These are phyloP conservation scores for Emmonsia crescens DNA, from an alignment of 2,329 filamentous ascomycete genomes.

Conservation along the genomic window DNA sequence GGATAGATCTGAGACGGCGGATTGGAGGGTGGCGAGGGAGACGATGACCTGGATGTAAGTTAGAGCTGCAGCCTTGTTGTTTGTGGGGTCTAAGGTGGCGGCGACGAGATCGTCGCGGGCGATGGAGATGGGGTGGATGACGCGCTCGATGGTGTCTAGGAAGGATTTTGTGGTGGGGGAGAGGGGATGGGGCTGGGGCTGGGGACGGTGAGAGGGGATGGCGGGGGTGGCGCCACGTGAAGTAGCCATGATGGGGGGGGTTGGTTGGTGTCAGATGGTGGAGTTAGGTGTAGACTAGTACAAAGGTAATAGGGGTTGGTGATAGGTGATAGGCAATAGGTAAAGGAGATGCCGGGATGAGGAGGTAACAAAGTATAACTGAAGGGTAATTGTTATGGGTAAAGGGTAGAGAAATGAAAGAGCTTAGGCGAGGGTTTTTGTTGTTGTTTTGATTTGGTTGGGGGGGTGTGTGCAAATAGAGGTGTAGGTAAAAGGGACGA, in stretches of 20 bases:
- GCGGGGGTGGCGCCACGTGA: neutral
- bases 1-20: slow-evolving; percentile 67
- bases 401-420: too few relatives aligned
- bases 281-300: neutral
- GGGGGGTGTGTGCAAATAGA: too few relatives aligned
- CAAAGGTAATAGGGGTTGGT: neutral
- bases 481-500: too few relatives aligned
- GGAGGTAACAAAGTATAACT: too few relatives aligned
- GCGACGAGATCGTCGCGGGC: neutral
- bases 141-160: neutral
- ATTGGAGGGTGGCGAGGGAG: slow-evolving; percentile 67
- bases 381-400: too few relatives aligned
- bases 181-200: neutral
- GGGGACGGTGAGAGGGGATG: neutral
- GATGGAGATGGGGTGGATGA: slow-evolving; percentile 4
- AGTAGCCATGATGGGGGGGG: neutral
- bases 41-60: slow-evolving; percentile 53
- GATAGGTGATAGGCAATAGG: neutral
- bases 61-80: slow-evolving; percentile 13
- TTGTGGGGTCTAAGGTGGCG: neutral
- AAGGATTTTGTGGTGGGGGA: neutral
- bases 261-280: neutral
- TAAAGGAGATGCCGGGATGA: too few relatives aligned
- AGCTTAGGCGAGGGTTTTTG: too few relatives aligned
- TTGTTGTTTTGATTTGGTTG: neutral